A percentile compares a stretch with the other conserved stretches of the same genome.
These are phyloP conservation scores for Epichloe gansuensis DNA, from an alignment of 2,329 filamentous ascomycete genomes.

Conservation along the genomic window DNA sequence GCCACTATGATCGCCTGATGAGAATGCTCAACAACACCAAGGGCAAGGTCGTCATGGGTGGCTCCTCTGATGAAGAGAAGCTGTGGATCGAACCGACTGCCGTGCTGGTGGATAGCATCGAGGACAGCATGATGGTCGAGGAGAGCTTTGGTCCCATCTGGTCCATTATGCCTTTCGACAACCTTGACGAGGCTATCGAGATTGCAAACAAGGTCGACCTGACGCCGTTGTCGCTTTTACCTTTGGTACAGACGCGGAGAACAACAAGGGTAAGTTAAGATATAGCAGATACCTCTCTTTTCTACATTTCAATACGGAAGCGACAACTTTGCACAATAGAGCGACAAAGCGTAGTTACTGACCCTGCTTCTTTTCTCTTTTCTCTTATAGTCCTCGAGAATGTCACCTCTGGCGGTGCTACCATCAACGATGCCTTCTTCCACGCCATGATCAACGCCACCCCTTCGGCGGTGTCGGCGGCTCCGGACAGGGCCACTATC, in stretches of 20 bases:
- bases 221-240: slow-evolving; percentile 77
- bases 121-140: slow-evolving; percentile 66
- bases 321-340: too few relatives aligned
- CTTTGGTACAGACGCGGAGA: slow-evolving; percentile 73
- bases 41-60: slow-evolving; percentile 80
- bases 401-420: slow-evolving; percentile 37
- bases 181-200: slow-evolving; percentile 74
- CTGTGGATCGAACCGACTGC: slow-evolving; percentile 86
- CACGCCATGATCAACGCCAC: slow-evolving; percentile 29
- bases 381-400: slow-evolving; percentile 19
- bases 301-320: background rate
- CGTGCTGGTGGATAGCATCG: slow-evolving; percentile 61
- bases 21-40: slow-evolving; percentile 75
- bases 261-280: slow-evolving; percentile 48
- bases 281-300: background rate
- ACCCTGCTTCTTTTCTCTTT: background rate
- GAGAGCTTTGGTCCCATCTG: slow-evolving; percentile 94
- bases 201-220: slow-evolving; percentile 70
- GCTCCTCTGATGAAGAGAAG: slow-evolving; percentile 65
- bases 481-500: slow-evolving; percentile 36
- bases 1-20: slow-evolving; percentile 73
- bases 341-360: background rate
- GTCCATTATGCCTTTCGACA: slow-evolving; percentile 64
- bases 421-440: slow-evolving; percentile 35
- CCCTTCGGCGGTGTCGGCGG: slow-evolving; percentile 38